Percentiles rank a stretch among this genome's conserved stretches.
phyloP scores from a whole-genome alignment of 2,329 filamentous ascomycete species.

The Basipetospora chlamydospora region DNA sequence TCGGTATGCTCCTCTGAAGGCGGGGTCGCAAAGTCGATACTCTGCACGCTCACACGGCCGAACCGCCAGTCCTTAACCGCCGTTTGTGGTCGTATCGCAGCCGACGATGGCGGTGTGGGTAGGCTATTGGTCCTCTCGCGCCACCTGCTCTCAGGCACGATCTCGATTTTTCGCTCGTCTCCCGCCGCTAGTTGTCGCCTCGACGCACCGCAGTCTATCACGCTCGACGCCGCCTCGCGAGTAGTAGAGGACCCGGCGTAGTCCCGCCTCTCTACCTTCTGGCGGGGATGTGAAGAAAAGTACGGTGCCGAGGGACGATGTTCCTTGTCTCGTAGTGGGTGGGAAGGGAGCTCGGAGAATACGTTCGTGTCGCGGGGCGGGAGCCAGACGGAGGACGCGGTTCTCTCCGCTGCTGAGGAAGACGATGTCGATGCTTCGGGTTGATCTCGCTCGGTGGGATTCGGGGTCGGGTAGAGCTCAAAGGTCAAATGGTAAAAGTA shows the following conservation, averaged over 20 bases:
- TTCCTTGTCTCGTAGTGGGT: slow-evolving; percentile 19
- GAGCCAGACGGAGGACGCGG: slow-evolving; percentile 28
- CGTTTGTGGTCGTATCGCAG: slow-evolving; percentile 30
- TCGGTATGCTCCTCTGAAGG: slow-evolving; percentile 12
- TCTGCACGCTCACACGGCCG: slow-evolving; percentile 62
- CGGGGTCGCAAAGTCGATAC: slow-evolving; percentile 64
- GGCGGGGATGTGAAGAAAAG: not conserved
- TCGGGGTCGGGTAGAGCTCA: slow-evolving; percentile 42
- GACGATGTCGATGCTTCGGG: too few species aligned
- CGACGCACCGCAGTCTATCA: slow-evolving; percentile 36
- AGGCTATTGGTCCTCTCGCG: slow-evolving; percentile 24
- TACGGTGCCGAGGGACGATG: not conserved
- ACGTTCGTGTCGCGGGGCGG: slow-evolving; percentile 33
- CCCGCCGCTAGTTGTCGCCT: slow-evolving; percentile 16
- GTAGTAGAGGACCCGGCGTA: too few species aligned
- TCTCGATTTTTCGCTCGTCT: slow-evolving; percentile 20
- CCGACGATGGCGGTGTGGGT: slow-evolving; percentile 26
- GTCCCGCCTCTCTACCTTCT: too few species aligned
- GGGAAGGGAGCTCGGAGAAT: slow-evolving; percentile 40
- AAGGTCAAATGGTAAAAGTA: slow-evolving; percentile 52
- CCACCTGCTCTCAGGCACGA: slow-evolving; percentile 25
- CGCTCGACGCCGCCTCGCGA: slow-evolving; percentile 11
- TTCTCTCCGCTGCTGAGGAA: too few species aligned
- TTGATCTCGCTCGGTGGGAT: slow-evolving; percentile 14
- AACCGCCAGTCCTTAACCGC: slow-evolving; percentile 65